phyloP scores from a whole-genome alignment of 148 eudicot genomes.

The Diospyros lotus region DNA sequence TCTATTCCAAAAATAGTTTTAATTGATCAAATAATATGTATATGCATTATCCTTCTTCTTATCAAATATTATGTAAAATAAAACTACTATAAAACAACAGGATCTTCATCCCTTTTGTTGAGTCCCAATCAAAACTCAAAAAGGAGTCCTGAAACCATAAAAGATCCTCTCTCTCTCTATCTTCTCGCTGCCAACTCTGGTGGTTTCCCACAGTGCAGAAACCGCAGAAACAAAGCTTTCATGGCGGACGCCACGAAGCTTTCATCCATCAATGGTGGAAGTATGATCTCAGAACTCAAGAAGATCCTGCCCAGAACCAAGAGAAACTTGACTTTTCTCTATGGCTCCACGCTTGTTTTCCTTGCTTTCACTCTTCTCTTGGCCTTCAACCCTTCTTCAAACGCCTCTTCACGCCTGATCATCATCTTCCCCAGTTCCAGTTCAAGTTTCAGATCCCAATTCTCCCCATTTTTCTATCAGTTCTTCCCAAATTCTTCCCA shows the following conservation, averaged over 20 bases:
- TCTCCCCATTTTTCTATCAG: too few relatives aligned
- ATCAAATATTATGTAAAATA: too few relatives aligned
- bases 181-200: neutral
- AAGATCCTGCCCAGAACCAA: conserved; percentile 37
- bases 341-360: conserved; percentile 47
- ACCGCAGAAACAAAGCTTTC: neutral
- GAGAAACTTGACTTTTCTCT: conserved; percentile 40
- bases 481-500: too few relatives aligned
- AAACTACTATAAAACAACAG: too few relatives aligned
- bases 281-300: conserved; percentile 47
- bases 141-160: neutral
- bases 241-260: conserved; percentile 70
- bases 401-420: conserved; percentile 62
- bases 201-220: neutral
- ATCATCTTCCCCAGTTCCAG: conserved; percentile 32
- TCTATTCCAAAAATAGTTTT: too few relatives aligned
- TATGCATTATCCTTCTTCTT: too few relatives aligned
- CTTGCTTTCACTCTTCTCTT: conserved; percentile 53
- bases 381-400: conserved; percentile 59
- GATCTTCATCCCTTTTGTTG: too few relatives aligned
- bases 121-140: too few relatives aligned
- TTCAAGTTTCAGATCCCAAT: too few relatives aligned
- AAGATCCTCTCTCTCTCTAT: neutral
- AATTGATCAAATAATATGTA: too few relatives aligned
- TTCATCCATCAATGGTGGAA: conserved; percentile 43